Percentiles rank a stretch among this genome's conserved stretches.
These are phyloP conservation scores for Leccinum rimulosum DNA, from an alignment of 768 basidiomycete species.

Conservation along the genomic window DNA sequence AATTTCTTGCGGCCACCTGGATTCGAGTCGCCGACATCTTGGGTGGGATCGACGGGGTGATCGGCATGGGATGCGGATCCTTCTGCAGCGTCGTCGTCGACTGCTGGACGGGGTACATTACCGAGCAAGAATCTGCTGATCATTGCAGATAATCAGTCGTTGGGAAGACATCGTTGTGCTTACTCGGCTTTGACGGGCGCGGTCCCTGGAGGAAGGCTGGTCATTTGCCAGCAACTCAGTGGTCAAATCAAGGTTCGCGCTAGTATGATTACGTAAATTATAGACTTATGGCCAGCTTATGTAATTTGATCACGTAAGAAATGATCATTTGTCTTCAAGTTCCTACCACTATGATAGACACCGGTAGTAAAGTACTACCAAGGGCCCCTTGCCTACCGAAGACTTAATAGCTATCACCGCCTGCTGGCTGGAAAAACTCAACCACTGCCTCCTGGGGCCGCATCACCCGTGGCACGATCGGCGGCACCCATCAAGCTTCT, in stretches of 20 bases:
- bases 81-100: slow-evolving; percentile 65
- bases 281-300: too few relatives aligned
- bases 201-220: slow-evolving; percentile 37
- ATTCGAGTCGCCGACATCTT: slow-evolving; percentile 27
- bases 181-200: slow-evolving; percentile 57
- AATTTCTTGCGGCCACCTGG: slow-evolving; percentile 38
- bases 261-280: too few relatives aligned
- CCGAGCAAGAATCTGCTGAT: slow-evolving; percentile 43
- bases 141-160: background rate
- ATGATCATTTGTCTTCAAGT: too few relatives aligned
- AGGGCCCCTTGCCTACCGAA: too few relatives aligned
- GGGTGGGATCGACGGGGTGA: slow-evolving; percentile 26
- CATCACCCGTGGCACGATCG: background rate
- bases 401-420: too few relatives aligned
- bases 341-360: too few relatives aligned
- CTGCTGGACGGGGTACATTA: slow-evolving; percentile 22
- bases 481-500: background rate
- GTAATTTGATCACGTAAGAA: too few relatives aligned
- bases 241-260: background rate
- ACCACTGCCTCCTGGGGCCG: too few relatives aligned
- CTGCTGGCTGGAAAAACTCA: too few relatives aligned
- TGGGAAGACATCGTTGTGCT: slow-evolving; percentile 6
- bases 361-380: too few relatives aligned
- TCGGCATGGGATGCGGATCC: slow-evolving; percentile 42
- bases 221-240: background rate